These are phyloP conservation scores for Chlamydomonas incerta DNA, from an alignment of 139 green algal genomes.

Conservation along the genomic window DNA sequence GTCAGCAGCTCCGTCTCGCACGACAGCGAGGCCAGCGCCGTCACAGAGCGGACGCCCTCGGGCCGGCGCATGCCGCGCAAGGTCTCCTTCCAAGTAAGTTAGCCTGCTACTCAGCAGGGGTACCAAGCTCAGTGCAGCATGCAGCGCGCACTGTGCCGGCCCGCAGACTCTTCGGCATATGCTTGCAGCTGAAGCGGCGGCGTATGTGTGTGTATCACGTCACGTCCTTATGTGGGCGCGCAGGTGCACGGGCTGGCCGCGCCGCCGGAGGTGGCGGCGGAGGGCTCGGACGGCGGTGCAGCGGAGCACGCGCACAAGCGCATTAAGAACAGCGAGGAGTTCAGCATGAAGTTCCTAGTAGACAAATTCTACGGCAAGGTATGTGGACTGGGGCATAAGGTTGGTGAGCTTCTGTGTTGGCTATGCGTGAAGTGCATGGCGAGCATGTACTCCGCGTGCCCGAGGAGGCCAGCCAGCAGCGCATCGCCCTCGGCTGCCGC, in stretches of 20 bases:
- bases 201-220: no score
- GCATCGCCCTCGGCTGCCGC: no score
- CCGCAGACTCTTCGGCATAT: no score
- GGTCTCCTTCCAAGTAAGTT: conserved; percentile 41
- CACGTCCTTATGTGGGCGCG: background rate
- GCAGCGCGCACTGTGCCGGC: no score
- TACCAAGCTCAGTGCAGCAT: no score
- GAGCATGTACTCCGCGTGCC: no score
- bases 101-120: no score
- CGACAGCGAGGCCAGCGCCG: background rate
- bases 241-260: conserved; percentile 1
- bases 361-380: conserved; percentile 39
- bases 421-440: no score
- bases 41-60: conserved; percentile 16
- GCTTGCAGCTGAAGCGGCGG: no score
- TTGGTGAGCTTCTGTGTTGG: no score
- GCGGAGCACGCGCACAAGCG: conserved; percentile 7
- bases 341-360: conserved; percentile 30
- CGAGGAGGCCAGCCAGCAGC: background rate
- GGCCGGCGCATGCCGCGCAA: conserved; percentile 7
- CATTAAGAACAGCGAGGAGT: conserved; percentile 28
- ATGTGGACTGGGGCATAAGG: background rate
- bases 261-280: background rate
- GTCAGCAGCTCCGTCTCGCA: background rate
- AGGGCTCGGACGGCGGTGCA: background rate